Percentiles rank a stretch among this genome's conserved stretches.
Evolutionary conservation across 2,329 filamentous ascomycete genomes (phyloP).

Genomic region (Aspergillus viridinutans): DNA sequence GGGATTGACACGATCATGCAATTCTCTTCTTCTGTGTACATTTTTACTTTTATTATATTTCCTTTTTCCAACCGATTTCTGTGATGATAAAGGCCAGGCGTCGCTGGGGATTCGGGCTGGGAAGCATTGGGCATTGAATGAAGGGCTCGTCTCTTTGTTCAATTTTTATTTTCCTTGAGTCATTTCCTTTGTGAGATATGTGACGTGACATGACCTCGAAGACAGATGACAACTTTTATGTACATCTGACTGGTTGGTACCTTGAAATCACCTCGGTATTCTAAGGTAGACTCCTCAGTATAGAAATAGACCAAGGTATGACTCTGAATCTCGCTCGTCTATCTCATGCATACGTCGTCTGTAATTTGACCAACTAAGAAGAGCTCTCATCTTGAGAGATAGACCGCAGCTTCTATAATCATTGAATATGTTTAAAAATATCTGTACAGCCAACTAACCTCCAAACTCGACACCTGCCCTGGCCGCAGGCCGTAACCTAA

Average conservation of each 20-base stretch:
- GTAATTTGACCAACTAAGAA: not conserved
- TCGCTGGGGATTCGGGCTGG: not conserved
- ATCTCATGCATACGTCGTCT: not conserved
- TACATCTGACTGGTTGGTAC: not conserved
- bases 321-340: not conserved
- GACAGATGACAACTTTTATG: constrained; percentile 2
- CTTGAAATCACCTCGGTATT: not conserved
- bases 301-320: not conserved
- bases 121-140: not conserved
- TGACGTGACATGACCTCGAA: constrained; percentile 12
- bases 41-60: constrained; percentile 4
- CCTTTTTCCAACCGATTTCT: not conserved
- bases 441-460: not conserved
- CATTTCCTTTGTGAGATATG: constrained; percentile 7
- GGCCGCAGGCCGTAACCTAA: not conserved
- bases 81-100: not conserved
- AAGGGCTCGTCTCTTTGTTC: constrained; percentile 2
- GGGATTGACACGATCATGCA: not conserved
- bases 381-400: not conserved
- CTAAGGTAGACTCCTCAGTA: not conserved
- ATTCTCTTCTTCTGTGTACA: constrained; percentile 6
- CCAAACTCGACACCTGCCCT: not conserved
- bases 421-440: not conserved
- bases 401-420: not conserved
- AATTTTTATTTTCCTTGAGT: constrained; percentile 3